Evolutionary conservation across 768 basidiomycete species (phyloP).

Genomic region (Austroboletus eburneus): DNA sequence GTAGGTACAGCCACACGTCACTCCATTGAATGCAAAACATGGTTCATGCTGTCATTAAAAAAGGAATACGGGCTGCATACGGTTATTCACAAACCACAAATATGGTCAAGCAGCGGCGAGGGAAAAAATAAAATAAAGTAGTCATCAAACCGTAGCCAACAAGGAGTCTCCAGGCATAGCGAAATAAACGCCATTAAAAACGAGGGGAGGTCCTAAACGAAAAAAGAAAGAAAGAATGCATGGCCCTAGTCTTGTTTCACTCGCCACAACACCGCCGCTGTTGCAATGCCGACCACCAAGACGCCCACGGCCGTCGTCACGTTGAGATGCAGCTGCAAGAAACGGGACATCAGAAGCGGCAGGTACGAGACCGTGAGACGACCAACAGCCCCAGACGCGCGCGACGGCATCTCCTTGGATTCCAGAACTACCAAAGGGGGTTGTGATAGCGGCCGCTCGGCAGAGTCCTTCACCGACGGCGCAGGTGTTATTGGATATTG

Average conservation of each 20-base stretch:
- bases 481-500: slow-evolving; percentile 32
- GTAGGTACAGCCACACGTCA: too few species aligned
- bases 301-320: slow-evolving; percentile 58
- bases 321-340: slow-evolving; percentile 28
- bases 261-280: slow-evolving; percentile 71
- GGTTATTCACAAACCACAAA: slow-evolving; percentile 24
- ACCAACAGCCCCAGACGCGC: slow-evolving; percentile 28
- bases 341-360: slow-evolving; percentile 17
- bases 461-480: slow-evolving; percentile 28
- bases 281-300: slow-evolving; percentile 60
- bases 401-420: slow-evolving; percentile 18
- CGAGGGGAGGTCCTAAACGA: too few species aligned
- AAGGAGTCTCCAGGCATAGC: too few species aligned
- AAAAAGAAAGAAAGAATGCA: too few species aligned
- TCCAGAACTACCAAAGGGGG: slow-evolving; percentile 5
- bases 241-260: slow-evolving; percentile 43
- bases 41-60: slow-evolving; percentile 17
- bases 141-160: slow-evolving; percentile 29
- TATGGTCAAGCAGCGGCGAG: slow-evolving; percentile 14
- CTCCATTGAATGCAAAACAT: background rate
- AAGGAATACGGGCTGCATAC: slow-evolving; percentile 20
- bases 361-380: slow-evolving; percentile 14
- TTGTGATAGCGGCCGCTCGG: slow-evolving; percentile 18
- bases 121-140: slow-evolving; percentile 23
- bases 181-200: too few species aligned